These are phyloP conservation scores for Blastomyces emzantsi DNA, from an alignment of 2,329 filamentous ascomycete species.

Conservation along the genomic window DNA sequence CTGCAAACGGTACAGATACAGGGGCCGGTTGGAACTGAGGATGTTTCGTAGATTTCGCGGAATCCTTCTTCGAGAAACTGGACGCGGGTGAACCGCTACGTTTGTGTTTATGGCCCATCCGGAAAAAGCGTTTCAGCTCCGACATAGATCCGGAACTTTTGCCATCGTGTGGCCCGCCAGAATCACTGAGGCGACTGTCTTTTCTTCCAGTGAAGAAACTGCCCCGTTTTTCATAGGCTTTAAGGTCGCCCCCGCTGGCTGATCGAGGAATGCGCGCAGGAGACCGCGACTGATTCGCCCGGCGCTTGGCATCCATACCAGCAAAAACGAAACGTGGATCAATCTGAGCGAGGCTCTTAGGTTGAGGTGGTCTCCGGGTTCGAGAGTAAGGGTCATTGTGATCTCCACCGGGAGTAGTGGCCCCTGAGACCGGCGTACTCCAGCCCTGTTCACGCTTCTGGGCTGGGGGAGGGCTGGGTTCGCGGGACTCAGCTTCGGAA, in stretches of 20 bases:
- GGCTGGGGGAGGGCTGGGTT: constrained; percentile 55
- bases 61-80: constrained; percentile 47
- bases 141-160: constrained; percentile 74
- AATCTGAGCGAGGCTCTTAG: constrained; percentile 55
- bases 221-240: constrained; percentile 42
- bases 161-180: constrained; percentile 37
- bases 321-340: constrained; percentile 81
- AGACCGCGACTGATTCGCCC: constrained; percentile 43
- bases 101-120: constrained; percentile 58
- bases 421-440: constrained; percentile 56
- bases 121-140: constrained; percentile 95
- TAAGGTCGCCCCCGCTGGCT: constrained; percentile 35
- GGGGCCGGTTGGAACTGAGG: constrained; percentile 45
- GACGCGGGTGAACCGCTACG: constrained; percentile 54
- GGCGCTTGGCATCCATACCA: constrained; percentile 58
- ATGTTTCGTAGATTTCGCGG: constrained; percentile 45
- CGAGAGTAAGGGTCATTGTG: constrained; percentile 81
- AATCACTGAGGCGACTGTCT: constrained; percentile 42
- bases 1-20: constrained; percentile 68
- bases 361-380: constrained; percentile 62
- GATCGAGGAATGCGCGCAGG: constrained; percentile 37
- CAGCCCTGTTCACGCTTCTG: constrained; percentile 40
- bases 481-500: constrained; percentile 48
- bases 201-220: constrained; percentile 49
- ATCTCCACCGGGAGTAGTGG: constrained; percentile 71